A percentile compares a stretch with the other conserved stretches of the same genome.
Evolutionary conservation across 345 rosid species (phyloP).

Genomic region (Ailanthus altissimus): DNA sequence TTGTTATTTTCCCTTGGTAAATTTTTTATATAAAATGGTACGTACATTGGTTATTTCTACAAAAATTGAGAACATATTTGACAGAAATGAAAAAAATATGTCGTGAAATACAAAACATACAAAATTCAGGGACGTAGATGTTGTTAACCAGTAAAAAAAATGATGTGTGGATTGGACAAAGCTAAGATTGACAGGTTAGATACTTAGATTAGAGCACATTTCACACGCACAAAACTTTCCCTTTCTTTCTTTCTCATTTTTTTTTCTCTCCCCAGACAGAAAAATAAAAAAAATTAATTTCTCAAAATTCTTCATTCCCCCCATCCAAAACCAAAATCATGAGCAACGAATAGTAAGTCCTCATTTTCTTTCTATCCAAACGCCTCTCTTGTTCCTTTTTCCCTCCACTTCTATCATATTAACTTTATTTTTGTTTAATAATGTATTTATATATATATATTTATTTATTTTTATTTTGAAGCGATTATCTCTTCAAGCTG

Average conservation of each 20-base stretch:
- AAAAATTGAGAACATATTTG: too few relatives aligned
- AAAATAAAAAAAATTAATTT: neutral
- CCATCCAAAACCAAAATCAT: conserved; percentile 26
- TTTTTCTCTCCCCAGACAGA: neutral
- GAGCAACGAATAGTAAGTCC: conserved; percentile 61
- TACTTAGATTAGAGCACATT: neutral
- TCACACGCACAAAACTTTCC: neutral
- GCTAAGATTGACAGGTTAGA: neutral
- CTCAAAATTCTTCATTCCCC: neutral
- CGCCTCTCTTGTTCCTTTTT: neutral
- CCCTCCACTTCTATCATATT: neutral
- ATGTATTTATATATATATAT: neutral
- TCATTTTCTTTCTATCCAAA: neutral
- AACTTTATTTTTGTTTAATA: neutral
- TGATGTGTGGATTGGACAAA: neutral
- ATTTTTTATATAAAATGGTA: too few relatives aligned
- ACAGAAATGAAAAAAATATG: too few relatives aligned
- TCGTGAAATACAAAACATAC: neutral
- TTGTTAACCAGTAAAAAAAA: neutral
- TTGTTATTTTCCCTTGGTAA: too few relatives aligned
- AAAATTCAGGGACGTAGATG: neutral
- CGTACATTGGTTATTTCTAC: too few relatives aligned
- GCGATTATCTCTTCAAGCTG: conserved; percentile 82
- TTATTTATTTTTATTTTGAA: conserved; percentile 12
- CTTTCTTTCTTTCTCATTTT: neutral